Evolutionary conservation across 192 early-diverging fungal species (phyloP).

Genomic region (Pilaira anomala): DNA sequence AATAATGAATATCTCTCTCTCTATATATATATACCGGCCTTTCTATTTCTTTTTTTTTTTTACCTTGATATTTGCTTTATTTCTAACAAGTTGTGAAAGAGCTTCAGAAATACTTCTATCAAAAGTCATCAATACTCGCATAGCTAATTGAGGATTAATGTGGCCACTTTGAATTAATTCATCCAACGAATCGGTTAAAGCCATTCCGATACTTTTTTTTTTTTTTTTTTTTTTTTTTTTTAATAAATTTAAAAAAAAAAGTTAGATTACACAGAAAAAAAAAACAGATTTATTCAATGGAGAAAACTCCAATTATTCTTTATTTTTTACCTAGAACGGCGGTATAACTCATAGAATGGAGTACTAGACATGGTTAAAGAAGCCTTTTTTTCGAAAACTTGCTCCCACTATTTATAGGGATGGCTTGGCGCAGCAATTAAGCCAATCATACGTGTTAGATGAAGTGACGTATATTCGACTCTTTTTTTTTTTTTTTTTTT

Average conservation of each 20-base stretch:
- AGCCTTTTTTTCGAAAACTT: conserved; percentile 9
- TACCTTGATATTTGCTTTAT: conserved; percentile 84
- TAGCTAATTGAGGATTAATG: conserved; percentile 91
- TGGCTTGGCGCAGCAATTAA: conserved; percentile 11
- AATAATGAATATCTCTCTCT: background rate
- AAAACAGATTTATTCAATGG: background rate
- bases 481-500: background rate
- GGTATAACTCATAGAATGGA: conserved; percentile 65
- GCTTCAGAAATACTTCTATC: conserved; percentile 88
- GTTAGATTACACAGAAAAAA: background rate
- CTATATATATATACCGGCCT: background rate
- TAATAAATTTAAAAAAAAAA: background rate
- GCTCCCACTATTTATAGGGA: conserved; percentile 15
- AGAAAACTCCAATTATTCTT: background rate
- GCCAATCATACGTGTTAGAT: conserved; percentile 2
- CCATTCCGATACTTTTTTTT: conserved; percentile 69
- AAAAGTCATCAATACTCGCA: conserved; percentile 84
- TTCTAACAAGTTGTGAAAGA: conserved; percentile 73
- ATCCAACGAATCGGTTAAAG: conserved; percentile 95
- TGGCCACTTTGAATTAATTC: conserved; percentile 87
- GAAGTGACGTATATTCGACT: background rate
- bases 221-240: background rate
- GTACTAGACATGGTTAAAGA: conserved; percentile 21
- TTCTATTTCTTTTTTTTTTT: conserved; percentile 1
- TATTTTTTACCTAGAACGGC: conserved; percentile 52